Evolutionary conservation across 208 protist genomes (phyloP).

Genomic region (Acanthamoeba healyi): DNA sequence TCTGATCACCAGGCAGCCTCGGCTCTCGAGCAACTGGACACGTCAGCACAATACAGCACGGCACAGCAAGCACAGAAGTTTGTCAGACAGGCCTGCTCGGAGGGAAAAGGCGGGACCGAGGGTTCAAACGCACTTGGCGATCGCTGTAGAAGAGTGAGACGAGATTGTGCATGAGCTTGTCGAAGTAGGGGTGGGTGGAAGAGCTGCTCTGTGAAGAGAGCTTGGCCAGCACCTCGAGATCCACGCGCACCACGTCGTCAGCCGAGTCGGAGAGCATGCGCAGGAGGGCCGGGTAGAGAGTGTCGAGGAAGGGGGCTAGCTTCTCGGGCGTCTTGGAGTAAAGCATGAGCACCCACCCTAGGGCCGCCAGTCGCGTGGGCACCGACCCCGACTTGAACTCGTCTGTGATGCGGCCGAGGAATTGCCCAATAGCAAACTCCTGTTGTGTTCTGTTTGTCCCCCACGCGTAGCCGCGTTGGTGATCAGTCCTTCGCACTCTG

Average conservation of each 20-base stretch:
- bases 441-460: background rate
- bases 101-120: constrained; percentile 1
- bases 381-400: constrained; percentile 81
- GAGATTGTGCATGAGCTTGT: constrained; percentile 83
- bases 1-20: constrained; percentile 85
- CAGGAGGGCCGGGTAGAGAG: constrained; percentile 85
- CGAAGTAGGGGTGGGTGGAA: constrained; percentile 83
- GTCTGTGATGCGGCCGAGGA: constrained; percentile 71
- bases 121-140: background rate
- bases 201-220: constrained; percentile 78
- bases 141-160: constrained; percentile 79
- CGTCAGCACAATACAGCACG: background rate
- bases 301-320: constrained; percentile 77
- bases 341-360: constrained; percentile 91
- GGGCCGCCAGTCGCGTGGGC: constrained; percentile 83
- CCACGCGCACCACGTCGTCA: constrained; percentile 90
- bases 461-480: background rate
- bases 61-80: no score
- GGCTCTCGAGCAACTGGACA: constrained; percentile 75
- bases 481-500: no score
- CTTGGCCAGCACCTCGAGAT: constrained; percentile 88
- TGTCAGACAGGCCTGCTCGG: background rate
- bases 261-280: constrained; percentile 85
- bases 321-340: constrained; percentile 84
- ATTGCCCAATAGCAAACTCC: constrained; percentile 57